phyloP scores from a whole-genome alignment of 139 green algal species.

The Chlorella vulgaris region DNA sequence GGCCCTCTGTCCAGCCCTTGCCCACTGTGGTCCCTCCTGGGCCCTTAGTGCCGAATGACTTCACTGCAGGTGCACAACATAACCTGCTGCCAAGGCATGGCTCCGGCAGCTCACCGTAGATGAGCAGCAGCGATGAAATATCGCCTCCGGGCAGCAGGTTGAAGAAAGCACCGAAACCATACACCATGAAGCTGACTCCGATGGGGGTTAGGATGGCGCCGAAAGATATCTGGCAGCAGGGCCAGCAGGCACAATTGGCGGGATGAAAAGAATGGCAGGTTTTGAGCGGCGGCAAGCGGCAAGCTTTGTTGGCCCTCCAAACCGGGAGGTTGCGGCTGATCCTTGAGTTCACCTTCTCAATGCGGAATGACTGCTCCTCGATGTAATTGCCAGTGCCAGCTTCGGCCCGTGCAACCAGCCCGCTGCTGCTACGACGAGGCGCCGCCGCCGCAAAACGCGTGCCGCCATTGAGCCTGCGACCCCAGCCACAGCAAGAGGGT shows the following conservation, averaged over 20 bases:
- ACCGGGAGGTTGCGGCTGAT: too few species aligned
- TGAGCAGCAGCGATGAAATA: constrained; percentile 89
- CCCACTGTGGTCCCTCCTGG: too few species aligned
- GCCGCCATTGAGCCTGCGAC: background rate
- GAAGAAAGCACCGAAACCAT: constrained; percentile 96
- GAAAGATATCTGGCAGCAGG: constrained; percentile 77
- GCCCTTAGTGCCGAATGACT: too few species aligned
- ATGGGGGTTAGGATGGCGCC: constrained; percentile 83
- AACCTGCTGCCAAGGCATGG: too few species aligned
- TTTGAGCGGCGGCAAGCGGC: too few species aligned
- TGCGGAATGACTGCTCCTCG: constrained; percentile 32
- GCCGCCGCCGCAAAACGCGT: background rate
- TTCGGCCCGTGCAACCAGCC: background rate
- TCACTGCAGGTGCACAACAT: too few species aligned
- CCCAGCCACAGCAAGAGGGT: background rate
- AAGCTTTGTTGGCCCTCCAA: too few species aligned
- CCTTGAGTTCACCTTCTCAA: constrained; percentile 22
- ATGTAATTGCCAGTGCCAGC: constrained; percentile 8
- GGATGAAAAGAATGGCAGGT: background rate
- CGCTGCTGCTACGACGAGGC: background rate
- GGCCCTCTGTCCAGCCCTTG: too few species aligned
- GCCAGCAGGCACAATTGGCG: background rate
- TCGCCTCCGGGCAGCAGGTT: constrained; percentile 86
- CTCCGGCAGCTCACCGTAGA: constrained; percentile 90
- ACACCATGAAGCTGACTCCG: constrained; percentile 76